Conservation (phyloP, 2,329 filamentous ascomycete genomes). For the Colletotrichum caudatum region DNA sequence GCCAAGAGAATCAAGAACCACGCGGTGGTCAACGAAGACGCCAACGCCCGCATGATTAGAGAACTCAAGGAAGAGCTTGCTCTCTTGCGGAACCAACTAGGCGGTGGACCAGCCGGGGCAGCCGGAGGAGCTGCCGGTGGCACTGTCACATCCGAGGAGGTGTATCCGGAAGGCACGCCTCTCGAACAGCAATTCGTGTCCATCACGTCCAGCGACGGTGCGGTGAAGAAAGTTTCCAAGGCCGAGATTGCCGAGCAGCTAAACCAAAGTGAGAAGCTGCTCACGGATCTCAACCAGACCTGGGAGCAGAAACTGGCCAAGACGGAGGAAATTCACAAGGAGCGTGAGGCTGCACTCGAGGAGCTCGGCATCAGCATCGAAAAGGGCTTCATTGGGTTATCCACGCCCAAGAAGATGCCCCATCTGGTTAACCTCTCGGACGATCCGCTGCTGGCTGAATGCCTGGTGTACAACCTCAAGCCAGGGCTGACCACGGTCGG, state of each 20-base stretch:
- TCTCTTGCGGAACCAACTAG: slow-evolving; percentile 86
- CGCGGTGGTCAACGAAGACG: slow-evolving; percentile 98
- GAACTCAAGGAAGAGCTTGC: slow-evolving; percentile 96
- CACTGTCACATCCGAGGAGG: slow-evolving; percentile 74
- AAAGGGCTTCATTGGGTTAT: slow-evolving; percentile 95
- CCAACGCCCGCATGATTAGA: slow-evolving; percentile 98
- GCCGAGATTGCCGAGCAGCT: slow-evolving; percentile 98
- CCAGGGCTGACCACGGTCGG: slow-evolving; percentile 94
- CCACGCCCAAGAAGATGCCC: slow-evolving; percentile 98
- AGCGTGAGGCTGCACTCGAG: slow-evolving; percentile 93
- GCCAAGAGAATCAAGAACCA: slow-evolving; percentile 99
- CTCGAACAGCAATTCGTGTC: slow-evolving; percentile 96
- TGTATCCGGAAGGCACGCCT: slow-evolving; percentile 93
- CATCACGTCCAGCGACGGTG: slow-evolving; percentile 87
- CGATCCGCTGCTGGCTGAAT: slow-evolving; percentile 92
- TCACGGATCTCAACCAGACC: slow-evolving; percentile 96
- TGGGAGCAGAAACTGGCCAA: slow-evolving; percentile 97
- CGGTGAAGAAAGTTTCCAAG: slow-evolving; percentile 95
- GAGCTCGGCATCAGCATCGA: slow-evolving; percentile 99
- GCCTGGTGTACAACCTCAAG: slow-evolving; percentile 97
- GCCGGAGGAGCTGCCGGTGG: slow-evolving; percentile 57
- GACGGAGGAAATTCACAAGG: slow-evolving; percentile 97
- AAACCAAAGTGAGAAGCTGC: slow-evolving; percentile 94
- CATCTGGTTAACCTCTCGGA: slow-evolving; percentile 98
- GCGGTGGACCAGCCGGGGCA: slow-evolving; percentile 62